Percentiles rank a stretch among this genome's conserved stretches.
phyloP scores from a whole-genome alignment of 129 eudicot species.

The Tagetes erecta region DNA sequence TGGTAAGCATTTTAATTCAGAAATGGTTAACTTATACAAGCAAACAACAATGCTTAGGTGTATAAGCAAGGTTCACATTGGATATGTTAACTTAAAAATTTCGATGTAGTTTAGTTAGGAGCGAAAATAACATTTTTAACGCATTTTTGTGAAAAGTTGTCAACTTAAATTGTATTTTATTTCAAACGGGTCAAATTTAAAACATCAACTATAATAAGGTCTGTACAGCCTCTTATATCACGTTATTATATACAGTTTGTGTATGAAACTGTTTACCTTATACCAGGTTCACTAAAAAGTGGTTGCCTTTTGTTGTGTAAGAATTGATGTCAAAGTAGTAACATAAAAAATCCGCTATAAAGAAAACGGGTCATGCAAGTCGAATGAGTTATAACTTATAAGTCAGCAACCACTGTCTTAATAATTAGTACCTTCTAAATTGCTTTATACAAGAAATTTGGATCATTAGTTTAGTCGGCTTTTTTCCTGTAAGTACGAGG shows the following conservation, averaged over 20 bases:
- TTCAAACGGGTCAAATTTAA: neutral
- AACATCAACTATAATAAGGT: neutral
- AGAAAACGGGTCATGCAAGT: neutral
- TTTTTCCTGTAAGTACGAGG: neutral
- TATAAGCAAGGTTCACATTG: neutral
- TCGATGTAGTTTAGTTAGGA: neutral
- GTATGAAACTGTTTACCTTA: no score
- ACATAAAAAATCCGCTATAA: neutral
- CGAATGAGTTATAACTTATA: no score
- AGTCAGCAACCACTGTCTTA: neutral
- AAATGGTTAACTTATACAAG: neutral
- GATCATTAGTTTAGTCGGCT: neutral
- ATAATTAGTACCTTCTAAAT: neutral
- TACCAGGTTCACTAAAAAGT: neutral
- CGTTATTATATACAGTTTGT: no score
- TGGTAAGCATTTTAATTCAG: neutral
- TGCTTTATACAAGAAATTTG: neutral
- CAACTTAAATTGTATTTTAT: neutral
- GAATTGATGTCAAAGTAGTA: neutral
- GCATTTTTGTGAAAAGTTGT: neutral
- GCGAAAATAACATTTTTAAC: neutral
- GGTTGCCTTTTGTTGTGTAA: neutral
- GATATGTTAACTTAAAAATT: no score
- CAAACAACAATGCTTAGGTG: conserved; percentile 8
- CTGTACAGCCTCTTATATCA: no score